Evolutionary conservation across 306 rosid genomes (phyloP), one percentile per base, ranked within the genome.

Genomic region (Quercus rubra): DNA sequence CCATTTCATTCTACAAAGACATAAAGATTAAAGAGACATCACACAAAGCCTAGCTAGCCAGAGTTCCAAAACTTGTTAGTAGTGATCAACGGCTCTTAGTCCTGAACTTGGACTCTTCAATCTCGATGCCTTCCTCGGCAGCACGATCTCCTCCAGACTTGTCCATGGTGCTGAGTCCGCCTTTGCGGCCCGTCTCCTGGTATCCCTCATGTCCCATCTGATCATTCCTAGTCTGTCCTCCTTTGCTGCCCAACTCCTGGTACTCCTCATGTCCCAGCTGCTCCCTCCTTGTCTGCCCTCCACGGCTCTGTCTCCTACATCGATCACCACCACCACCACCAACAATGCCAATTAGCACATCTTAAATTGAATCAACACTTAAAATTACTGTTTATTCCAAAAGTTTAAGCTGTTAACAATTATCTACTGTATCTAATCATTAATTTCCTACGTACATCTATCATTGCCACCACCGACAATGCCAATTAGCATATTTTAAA

Each of bases 171-270:
- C 84, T 82, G 14, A 84, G 87, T 1, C 90, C 88, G 0, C 90
- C 92, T 55, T 88, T 86, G 27, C 67, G 79, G 3, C 87, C 86
- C 89, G 76, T 85, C 72, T 82, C 89, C 55, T 63, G 94, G 74
- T 85, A 90, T 55, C 94, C 97, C 17, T 89, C 90, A 6, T 57
- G 80, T 9, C 97, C 96, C 27, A 94, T 66, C 82, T 94, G 90
- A 79, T 90, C 90, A 71, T 79, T 87, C 90, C 97, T 85, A 0
- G 77, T 76, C 80, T 88, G 91, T 68, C 97, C 94, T 66, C 97
- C 94, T 3, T 30, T 72, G 2, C 30, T 51, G 4, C 87, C 90
- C 77, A 86, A 28, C 56, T 83, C 82, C 70, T 67, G 31, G 78
- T 84, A 91, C 55, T 90, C 97, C 23, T 86, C 88, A 10, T 64